Percentiles rank a stretch among this genome's conserved stretches.
phyloP scores from a whole-genome alignment of 345 rosid genomes.

The Populus simonii region DNA sequence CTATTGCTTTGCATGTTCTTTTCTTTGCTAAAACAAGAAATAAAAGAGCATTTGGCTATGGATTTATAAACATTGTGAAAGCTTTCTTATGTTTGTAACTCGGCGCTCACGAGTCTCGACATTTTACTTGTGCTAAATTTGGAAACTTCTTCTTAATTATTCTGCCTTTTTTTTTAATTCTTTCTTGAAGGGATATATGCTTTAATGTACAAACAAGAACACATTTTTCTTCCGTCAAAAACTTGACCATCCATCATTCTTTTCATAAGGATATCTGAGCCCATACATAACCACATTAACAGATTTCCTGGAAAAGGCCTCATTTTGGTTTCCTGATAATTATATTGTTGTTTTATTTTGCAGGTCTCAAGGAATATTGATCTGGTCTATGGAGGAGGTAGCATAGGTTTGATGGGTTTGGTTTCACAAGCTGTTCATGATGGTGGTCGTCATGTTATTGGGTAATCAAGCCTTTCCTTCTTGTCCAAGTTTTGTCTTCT shows the following conservation, averaged over 20 bases:
- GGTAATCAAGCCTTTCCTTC: constrained; percentile 43
- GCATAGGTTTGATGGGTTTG: constrained; percentile 99
- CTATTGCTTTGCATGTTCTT: neutral
- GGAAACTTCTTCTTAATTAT: neutral
- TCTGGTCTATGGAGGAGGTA: constrained; percentile 99
- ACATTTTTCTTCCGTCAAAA: constrained; percentile 10
- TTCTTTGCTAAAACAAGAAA: neutral
- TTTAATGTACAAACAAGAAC: constrained; percentile 9
- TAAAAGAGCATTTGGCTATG: too few relatives aligned
- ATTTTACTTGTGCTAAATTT: neutral
- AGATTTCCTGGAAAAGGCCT: neutral
- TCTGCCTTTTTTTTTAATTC: neutral
- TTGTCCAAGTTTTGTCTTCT: neutral
- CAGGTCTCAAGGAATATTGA: constrained; percentile 97
- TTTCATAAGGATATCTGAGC: constrained; percentile 6
- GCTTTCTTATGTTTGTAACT: constrained; percentile 12
- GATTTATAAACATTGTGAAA: neutral
- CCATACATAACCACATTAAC: neutral
- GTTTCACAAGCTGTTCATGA: constrained; percentile 99
- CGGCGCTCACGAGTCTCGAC: constrained; percentile 14
- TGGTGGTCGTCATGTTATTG: constrained; percentile 99
- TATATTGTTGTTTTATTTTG: constrained; percentile 18
- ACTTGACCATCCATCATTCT: constrained; percentile 1
- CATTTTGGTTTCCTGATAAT: constrained; percentile 9
- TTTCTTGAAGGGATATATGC: neutral